These are phyloP conservation scores for Polytolypa hystricis DNA, from an alignment of 2,329 filamentous ascomycete species.

Conservation along the genomic window DNA sequence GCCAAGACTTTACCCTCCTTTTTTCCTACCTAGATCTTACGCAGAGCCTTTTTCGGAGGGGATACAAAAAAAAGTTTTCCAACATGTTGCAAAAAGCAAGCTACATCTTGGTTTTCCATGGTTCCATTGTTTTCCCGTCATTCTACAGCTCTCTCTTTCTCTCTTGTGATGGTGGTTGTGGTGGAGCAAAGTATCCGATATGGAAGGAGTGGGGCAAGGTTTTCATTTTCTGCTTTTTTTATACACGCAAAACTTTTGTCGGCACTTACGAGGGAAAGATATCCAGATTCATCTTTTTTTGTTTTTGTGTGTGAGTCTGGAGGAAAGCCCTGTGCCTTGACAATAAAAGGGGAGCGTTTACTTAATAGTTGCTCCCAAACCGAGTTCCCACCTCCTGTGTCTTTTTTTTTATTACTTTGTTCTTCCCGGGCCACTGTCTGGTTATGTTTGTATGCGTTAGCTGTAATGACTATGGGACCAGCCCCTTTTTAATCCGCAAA, in stretches of 20 bases:
- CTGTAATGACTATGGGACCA: too few species aligned
- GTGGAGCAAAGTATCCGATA: too few species aligned
- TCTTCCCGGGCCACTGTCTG: too few species aligned
- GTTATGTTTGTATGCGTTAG: too few species aligned
- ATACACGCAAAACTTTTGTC: slow-evolving; percentile 39
- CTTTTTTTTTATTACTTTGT: neutral
- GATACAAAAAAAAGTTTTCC: neutral
- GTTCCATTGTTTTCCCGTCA: slow-evolving; percentile 4
- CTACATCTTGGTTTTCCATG: slow-evolving; percentile 3
- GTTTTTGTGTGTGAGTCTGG: slow-evolving; percentile 37
- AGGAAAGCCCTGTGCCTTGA: slow-evolving; percentile 97
- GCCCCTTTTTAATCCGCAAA: neutral
- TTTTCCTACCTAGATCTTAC: neutral
- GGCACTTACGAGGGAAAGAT: slow-evolving; percentile 99
- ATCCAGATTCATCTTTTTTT: slow-evolving; percentile 45
- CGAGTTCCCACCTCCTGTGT: slow-evolving; percentile 30
- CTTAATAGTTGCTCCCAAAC: slow-evolving; percentile 90
- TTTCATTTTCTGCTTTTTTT: neutral
- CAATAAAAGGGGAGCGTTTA: slow-evolving; percentile 60
- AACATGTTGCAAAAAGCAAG: too few species aligned
- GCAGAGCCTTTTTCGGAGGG: slow-evolving; percentile 8
- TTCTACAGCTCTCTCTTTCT: slow-evolving; percentile 1
- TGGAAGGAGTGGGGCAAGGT: too few species aligned
- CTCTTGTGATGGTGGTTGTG: too few species aligned
- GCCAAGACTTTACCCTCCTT: too few species aligned